Conservation (phyloP, 208 protist genomes). For the Tetramitus jugosus region DNA sequence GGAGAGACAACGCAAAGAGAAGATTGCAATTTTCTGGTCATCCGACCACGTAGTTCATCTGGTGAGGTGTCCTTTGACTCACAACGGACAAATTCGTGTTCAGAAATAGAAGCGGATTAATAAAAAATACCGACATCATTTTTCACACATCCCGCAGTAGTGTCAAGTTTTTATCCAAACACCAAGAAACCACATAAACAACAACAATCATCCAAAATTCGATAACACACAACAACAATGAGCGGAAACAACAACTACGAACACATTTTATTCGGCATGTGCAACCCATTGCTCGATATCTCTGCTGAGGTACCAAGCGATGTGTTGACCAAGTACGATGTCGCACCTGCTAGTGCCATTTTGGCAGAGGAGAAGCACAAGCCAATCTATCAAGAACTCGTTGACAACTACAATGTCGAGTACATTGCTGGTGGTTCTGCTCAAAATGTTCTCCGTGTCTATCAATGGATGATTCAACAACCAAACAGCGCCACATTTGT, state of each 20-base stretch:
- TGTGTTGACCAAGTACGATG: slow-evolving; percentile 80
- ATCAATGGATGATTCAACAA: slow-evolving; percentile 73
- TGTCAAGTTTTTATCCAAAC: no score
- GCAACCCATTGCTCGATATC: slow-evolving; percentile 97
- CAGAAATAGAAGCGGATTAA: no score
- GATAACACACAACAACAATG: not conserved
- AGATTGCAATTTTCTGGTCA: no score
- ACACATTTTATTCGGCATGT: slow-evolving; percentile 50
- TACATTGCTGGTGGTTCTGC: slow-evolving; percentile 94
- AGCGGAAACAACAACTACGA: not conserved
- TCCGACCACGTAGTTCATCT: no score
- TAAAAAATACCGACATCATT: no score
- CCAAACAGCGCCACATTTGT: slow-evolving; percentile 28
- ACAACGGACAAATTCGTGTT: no score
- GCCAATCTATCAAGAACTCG: slow-evolving; percentile 75
- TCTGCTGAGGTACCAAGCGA: slow-evolving; percentile 74
- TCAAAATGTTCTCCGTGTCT: slow-evolving; percentile 91
- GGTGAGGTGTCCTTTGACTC: no score
- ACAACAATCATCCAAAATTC: not conserved
- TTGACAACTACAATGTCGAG: slow-evolving; percentile 57
- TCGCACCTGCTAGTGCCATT: slow-evolving; percentile 56
- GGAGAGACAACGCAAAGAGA: no score
- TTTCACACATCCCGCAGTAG: no score
- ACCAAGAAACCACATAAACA: no score
- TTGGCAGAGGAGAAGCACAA: slow-evolving; percentile 84